phyloP scores from a whole-genome alignment of 1,139 yeast species.

The Debaryomyces sp. region DNA sequence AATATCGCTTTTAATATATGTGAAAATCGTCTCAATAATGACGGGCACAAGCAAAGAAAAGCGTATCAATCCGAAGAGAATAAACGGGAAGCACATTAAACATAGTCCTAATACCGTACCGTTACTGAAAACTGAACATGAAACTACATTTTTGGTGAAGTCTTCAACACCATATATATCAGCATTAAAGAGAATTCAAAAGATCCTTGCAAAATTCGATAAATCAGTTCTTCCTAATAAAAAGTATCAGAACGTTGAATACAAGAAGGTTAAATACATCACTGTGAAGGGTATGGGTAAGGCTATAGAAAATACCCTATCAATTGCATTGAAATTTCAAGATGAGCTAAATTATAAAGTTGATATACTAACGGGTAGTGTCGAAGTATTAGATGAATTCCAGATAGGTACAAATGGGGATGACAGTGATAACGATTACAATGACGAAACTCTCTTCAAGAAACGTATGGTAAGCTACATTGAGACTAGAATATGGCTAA shows the following conservation, averaged over 20 bases:
- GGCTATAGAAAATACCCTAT: slow-evolving; percentile 56
- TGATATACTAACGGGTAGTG: slow-evolving; percentile 58
- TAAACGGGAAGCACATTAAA: slow-evolving; percentile 39
- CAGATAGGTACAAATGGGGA: slow-evolving; percentile 9
- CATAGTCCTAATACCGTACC: slow-evolving; percentile 46
- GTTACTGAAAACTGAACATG: slow-evolving; percentile 35
- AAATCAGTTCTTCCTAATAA: slow-evolving; percentile 28
- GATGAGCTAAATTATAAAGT: slow-evolving; percentile 47
- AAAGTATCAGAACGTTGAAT: slow-evolving; percentile 42
- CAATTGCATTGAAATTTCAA: slow-evolving; percentile 56
- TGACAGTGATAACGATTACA: slow-evolving; percentile 26
- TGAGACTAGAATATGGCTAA: slow-evolving; percentile 54
- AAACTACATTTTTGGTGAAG: slow-evolving; percentile 57
- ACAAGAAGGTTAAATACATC: slow-evolving; percentile 44
- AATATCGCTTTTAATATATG: not conserved
- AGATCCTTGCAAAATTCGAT: slow-evolving; percentile 44
- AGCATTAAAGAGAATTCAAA: slow-evolving; percentile 59
- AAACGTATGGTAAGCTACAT: slow-evolving; percentile 62
- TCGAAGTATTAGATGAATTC: slow-evolving; percentile 67
- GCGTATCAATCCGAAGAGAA: slow-evolving; percentile 13
- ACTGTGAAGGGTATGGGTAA: slow-evolving; percentile 71
- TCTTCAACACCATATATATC: slow-evolving; percentile 63
- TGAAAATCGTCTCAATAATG: not conserved
- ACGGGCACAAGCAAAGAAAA: not conserved
- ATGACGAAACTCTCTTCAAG: slow-evolving; percentile 41